Conservation (phyloP, 2,329 filamentous ascomycete species). For the Cryphonectria parasitica region DNA sequence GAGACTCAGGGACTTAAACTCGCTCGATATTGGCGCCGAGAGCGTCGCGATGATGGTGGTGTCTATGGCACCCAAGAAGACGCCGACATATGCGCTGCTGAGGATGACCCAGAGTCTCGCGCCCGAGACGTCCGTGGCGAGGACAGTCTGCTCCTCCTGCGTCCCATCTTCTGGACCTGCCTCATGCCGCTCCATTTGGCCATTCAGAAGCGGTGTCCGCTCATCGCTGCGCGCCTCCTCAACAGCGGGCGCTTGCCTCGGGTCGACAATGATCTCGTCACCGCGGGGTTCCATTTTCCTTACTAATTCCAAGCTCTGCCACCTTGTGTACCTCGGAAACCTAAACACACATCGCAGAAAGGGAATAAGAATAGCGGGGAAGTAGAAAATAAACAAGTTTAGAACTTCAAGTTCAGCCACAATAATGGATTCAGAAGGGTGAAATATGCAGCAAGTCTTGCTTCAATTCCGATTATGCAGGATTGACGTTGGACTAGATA, state of each 20-base stretch:
- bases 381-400: too few relatives aligned
- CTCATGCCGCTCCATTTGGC: conserved; percentile 1
- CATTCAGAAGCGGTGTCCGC: conserved; percentile 30
- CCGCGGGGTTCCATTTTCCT: conserved; percentile 16
- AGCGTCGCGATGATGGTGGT: conserved; percentile 85
- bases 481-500: too few relatives aligned
- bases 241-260: conserved; percentile 19
- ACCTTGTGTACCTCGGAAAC: background rate
- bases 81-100: conserved; percentile 60
- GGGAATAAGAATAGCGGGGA: too few relatives aligned
- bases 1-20: conserved; percentile 79
- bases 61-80: conserved; percentile 70
- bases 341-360: background rate
- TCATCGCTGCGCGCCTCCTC: conserved; percentile 20
- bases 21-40: conserved; percentile 79
- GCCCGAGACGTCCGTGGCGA: conserved; percentile 54
- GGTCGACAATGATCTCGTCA: conserved; percentile 21
- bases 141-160: conserved; percentile 43
- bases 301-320: too few relatives aligned
- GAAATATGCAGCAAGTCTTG: too few relatives aligned
- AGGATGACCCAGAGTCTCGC: conserved; percentile 58
- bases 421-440: background rate
- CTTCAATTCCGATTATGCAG: too few relatives aligned
- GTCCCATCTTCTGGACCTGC: conserved; percentile 13
- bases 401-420: too few relatives aligned